These are phyloP conservation scores for Albifimbria verrucaria DNA, from an alignment of 2,329 filamentous ascomycete genomes.

Conservation along the genomic window DNA sequence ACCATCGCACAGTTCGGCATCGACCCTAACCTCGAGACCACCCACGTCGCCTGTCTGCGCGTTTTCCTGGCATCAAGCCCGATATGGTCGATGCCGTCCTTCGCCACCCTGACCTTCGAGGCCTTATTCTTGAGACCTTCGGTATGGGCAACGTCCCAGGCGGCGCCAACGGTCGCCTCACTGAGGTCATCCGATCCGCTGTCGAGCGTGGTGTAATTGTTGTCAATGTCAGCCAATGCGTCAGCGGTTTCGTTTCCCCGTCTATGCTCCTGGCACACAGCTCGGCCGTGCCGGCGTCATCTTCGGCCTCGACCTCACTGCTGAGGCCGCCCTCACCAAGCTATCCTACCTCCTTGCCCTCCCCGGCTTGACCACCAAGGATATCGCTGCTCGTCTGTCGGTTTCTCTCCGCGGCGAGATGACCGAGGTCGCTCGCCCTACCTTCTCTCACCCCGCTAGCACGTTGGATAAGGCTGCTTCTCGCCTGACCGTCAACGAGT, in stretches of 20 bases:
- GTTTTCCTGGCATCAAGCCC: conserved; percentile 93
- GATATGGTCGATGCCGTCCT: conserved; percentile 88
- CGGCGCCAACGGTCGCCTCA: conserved; percentile 74
- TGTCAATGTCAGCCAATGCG: conserved; percentile 89
- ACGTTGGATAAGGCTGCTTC: conserved; percentile 39
- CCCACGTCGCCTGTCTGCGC: conserved; percentile 84
- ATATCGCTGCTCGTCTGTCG: conserved; percentile 70
- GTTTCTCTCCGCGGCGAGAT: conserved; percentile 78
- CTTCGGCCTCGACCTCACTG: conserved; percentile 84
- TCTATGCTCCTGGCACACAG: conserved; percentile 75
- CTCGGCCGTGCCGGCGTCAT: conserved; percentile 82
- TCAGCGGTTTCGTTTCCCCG: conserved; percentile 72
- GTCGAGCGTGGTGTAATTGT: conserved; percentile 80
- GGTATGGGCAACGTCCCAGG: conserved; percentile 89
- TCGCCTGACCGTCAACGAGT: conserved; percentile 46
- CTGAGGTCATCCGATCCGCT: conserved; percentile 71
- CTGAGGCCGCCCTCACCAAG: conserved; percentile 88
- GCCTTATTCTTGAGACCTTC: conserved; percentile 86
- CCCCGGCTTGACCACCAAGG: conserved; percentile 58
- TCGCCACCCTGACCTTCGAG: conserved; percentile 69
- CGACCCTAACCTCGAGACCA: conserved; percentile 73
- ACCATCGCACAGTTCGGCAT: conserved; percentile 71
- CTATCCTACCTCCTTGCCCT: conserved; percentile 78
- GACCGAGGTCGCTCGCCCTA: conserved; percentile 69
- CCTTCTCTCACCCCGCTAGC: conserved; percentile 71